phyloP scores from a whole-genome alignment of 2,329 filamentous ascomycete species.

The Colletotrichum abscissum region DNA sequence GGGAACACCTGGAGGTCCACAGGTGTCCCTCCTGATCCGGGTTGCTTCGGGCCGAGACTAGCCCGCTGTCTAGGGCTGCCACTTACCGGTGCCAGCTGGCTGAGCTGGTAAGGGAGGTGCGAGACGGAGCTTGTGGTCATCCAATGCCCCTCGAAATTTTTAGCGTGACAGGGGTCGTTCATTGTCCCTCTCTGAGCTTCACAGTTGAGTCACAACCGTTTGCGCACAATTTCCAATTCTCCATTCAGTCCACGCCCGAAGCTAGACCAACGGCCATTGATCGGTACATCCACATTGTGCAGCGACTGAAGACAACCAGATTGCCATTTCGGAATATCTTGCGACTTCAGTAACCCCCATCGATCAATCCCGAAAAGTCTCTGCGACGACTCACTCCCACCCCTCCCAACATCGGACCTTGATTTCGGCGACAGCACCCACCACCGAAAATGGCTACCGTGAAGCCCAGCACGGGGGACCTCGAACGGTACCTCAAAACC shows the following conservation, averaged over 20 bases:
- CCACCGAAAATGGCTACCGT: slow-evolving; percentile 64
- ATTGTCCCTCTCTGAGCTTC: slow-evolving; percentile 29
- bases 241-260: background rate
- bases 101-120: background rate
- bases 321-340: background rate
- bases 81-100: slow-evolving; percentile 21
- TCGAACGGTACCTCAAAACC: slow-evolving; percentile 83
- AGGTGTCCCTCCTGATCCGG: background rate
- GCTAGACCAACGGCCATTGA: slow-evolving; percentile 7
- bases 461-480: slow-evolving; percentile 73
- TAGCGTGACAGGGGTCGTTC: slow-evolving; percentile 30
- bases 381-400: slow-evolving; percentile 21
- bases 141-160: slow-evolving; percentile 35
- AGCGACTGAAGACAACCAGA: background rate
- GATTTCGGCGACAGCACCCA: slow-evolving; percentile 9
- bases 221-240: slow-evolving; percentile 30
- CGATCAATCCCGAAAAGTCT: background rate
- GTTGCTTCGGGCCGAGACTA: slow-evolving; percentile 27
- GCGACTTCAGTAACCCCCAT: slow-evolving; percentile 1
- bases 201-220: slow-evolving; percentile 31
- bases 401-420: slow-evolving; percentile 2
- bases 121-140: slow-evolving; percentile 10
- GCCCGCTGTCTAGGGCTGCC: background rate
- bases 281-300: background rate
- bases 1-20: background rate